A percentile compares a stretch with the other conserved stretches of the same genome.
phyloP scores from a whole-genome alignment of 2,329 filamentous ascomycete genomes.

The Tolypocladium ophioglossoides region DNA sequence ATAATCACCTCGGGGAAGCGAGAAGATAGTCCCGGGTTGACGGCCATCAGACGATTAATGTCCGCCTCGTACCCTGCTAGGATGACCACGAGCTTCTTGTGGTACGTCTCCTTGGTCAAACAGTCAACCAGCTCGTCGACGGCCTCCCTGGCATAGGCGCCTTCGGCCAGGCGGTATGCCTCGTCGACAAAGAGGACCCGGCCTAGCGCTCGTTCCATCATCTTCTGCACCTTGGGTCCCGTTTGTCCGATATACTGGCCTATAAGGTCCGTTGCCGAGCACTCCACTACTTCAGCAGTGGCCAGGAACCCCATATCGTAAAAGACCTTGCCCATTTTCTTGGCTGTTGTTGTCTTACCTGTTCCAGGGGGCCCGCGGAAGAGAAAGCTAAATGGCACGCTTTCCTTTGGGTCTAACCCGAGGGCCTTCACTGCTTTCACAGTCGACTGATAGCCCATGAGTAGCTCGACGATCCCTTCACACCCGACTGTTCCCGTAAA shows the following conservation, averaged over 20 bases:
- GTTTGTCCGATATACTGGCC: conserved; percentile 61
- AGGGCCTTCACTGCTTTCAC: conserved; percentile 30
- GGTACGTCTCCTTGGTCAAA: conserved; percentile 44
- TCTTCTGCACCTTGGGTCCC: conserved; percentile 48
- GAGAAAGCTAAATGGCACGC: conserved; percentile 57
- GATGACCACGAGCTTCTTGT: conserved; percentile 52
- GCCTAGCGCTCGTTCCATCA: conserved; percentile 52
- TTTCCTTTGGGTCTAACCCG: conserved; percentile 15
- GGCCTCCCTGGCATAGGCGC: conserved; percentile 45
- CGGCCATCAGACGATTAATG: conserved; percentile 50
- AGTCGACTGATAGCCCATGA: conserved; percentile 37
- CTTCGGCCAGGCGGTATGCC: conserved; percentile 52
- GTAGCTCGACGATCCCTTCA: conserved; percentile 38
- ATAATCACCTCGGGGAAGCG: conserved; percentile 53
- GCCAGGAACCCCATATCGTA: conserved; percentile 64
- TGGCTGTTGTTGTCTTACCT: conserved; percentile 62
- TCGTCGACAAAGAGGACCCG: conserved; percentile 64
- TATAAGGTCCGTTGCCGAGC: conserved; percentile 58
- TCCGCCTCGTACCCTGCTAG: conserved; percentile 58
- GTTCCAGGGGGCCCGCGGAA: conserved; percentile 59
- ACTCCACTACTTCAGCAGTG: conserved; percentile 49
- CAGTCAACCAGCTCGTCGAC: conserved; percentile 43
- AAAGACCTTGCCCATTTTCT: conserved; percentile 65
- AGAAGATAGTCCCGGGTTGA: conserved; percentile 53
- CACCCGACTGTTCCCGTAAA: conserved; percentile 51